A percentile compares a stretch with the other conserved stretches of the same genome.
phyloP scores from a whole-genome alignment of 257 asterid genomes.

The Nicotiana benthamiana region DNA sequence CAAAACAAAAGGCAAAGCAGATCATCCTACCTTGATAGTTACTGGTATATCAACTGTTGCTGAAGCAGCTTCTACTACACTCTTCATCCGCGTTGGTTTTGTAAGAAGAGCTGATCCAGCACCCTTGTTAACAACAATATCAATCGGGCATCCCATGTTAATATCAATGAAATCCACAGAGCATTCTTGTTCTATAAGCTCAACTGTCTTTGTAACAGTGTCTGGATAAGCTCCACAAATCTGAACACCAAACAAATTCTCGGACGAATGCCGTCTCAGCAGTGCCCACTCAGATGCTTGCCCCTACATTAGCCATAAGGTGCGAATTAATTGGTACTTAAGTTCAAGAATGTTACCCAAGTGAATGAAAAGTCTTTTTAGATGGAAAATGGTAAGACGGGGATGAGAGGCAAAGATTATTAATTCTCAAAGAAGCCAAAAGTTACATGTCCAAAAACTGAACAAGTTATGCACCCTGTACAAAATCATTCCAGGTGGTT shows the following conservation, averaged over 20 bases:
- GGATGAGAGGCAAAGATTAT: neutral
- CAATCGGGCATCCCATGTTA: constrained; percentile 99
- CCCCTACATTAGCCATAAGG: constrained; percentile 44
- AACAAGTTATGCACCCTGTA: neutral
- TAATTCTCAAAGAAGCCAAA: neutral
- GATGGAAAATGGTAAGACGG: neutral
- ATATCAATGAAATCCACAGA: constrained; percentile 88
- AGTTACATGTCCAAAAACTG: neutral
- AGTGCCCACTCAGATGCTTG: constrained; percentile 99
- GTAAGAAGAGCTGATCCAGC: constrained; percentile 92
- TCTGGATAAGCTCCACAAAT: constrained; percentile 96
- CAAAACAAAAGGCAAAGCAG: neutral
- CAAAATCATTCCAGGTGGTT: neutral
- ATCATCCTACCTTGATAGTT: constrained; percentile 62
- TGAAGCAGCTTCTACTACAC: constrained; percentile 73
- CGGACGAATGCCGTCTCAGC: constrained; percentile 91
- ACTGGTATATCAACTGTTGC: constrained; percentile 61
- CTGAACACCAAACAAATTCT: constrained; percentile 90
- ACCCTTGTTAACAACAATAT: constrained; percentile 83
- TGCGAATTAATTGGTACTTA: neutral
- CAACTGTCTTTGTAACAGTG: constrained; percentile 84
- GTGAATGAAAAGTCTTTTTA: neutral
- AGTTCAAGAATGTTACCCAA: neutral
- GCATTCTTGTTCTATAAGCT: constrained; percentile 86
- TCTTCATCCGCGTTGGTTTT: constrained; percentile 82